Evolutionary conservation across 1,284 basidiomycete species (phyloP).

Genomic region (Sporisorium scitamineum): DNA sequence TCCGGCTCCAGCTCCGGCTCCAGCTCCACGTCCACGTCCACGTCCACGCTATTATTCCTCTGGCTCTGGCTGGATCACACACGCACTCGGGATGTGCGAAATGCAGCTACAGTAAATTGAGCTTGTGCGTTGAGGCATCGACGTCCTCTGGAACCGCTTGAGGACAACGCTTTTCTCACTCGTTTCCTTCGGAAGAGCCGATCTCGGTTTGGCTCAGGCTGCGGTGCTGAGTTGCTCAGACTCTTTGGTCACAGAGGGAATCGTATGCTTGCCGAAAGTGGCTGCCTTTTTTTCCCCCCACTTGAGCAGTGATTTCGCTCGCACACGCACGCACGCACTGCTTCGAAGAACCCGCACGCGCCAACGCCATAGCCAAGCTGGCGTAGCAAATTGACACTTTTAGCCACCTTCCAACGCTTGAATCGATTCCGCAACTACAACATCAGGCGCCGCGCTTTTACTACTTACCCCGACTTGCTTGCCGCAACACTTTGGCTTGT

Average conservation of each 20-base stretch:
- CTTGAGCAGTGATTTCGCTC: neutral
- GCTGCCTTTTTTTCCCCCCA: neutral
- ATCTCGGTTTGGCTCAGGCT: neutral
- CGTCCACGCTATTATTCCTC: neutral
- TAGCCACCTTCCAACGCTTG: neutral
- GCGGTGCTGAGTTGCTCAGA: neutral
- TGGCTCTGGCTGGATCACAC: neutral
- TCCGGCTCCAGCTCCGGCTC: too few species aligned
- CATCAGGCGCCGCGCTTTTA: neutral
- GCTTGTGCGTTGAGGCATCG: neutral
- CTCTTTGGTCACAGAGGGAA: neutral
- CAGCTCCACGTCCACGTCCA: conserved; percentile 4
- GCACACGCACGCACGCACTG: conserved; percentile 1
- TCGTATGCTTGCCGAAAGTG: neutral
- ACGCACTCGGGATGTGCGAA: conserved; percentile 5
- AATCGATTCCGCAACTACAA: neutral
- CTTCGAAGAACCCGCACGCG: neutral
- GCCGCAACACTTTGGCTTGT: neutral
- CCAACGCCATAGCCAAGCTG: neutral
- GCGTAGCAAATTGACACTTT: neutral
- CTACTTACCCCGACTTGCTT: neutral
- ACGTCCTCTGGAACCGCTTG: neutral
- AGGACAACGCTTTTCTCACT: neutral
- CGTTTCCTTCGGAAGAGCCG: neutral
- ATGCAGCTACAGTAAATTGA: neutral